Evolutionary conservation across 176 grass and related monocot genomes (phyloP).

Genomic region (Melocanna baccifera): DNA sequence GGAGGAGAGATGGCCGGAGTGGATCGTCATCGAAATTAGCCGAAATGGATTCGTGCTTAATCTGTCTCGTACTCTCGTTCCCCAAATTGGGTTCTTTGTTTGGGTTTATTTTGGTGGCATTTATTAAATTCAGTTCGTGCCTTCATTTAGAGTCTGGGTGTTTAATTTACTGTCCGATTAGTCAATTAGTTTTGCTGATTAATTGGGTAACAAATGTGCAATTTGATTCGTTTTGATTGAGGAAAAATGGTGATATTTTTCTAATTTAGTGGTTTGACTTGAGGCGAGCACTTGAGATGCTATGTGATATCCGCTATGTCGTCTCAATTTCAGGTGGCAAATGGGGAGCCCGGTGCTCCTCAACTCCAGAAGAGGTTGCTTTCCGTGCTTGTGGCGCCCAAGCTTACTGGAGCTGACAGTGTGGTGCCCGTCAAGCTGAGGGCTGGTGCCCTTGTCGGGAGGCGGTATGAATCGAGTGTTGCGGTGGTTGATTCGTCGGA

Average conservation of each 20-base stretch:
- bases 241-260: neutral
- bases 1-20: neutral
- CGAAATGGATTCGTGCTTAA: neutral
- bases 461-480: conserved; percentile 62
- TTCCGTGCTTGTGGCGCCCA: conserved; percentile 40
- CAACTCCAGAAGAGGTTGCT: conserved; percentile 51
- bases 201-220: neutral
- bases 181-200: neutral
- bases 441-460: conserved; percentile 39
- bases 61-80: neutral
- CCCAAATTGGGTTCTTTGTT: neutral
- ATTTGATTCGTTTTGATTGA: neutral
- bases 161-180: neutral
- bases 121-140: neutral
- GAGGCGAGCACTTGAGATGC: neutral
- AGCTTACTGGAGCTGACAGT: conserved; percentile 12
- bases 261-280: neutral
- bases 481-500: conserved; percentile 62
- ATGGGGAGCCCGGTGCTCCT: conserved; percentile 23
- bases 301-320: neutral
- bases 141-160: neutral
- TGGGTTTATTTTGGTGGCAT: neutral
- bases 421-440: conserved; percentile 22
- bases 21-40: neutral
- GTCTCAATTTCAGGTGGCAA: conserved; percentile 41